Evolutionary conservation across 192 early-diverging fungal species (phyloP).

Genomic region (Blastocladiella britannica): DNA sequence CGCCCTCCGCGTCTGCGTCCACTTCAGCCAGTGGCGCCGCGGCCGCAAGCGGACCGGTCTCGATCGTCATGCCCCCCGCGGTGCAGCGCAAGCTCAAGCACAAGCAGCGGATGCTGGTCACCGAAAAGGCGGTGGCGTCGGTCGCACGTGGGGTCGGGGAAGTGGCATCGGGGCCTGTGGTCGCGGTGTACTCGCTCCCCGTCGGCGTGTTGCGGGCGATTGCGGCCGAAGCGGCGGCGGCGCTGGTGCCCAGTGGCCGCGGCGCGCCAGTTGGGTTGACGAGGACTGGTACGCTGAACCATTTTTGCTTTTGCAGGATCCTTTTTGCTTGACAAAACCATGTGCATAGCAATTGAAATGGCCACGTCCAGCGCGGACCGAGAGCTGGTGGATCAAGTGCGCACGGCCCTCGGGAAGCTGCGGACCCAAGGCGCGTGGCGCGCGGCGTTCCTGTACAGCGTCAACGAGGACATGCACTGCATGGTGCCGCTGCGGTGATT

Average conservation of each 20-base stretch:
- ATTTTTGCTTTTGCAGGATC: no score
- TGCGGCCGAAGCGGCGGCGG: background rate
- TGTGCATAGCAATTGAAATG: no score
- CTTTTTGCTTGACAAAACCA: no score
- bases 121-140: background rate
- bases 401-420: background rate
- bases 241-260: background rate
- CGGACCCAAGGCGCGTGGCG: background rate
- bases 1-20: no score
- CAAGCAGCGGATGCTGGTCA: background rate
- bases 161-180: background rate
- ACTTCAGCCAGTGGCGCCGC: no score
- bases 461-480: background rate
- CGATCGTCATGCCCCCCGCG: background rate
- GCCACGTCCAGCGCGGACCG: background rate
- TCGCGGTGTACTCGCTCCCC: background rate
- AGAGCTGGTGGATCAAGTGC: background rate
- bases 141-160: background rate
- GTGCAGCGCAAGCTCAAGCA: background rate
- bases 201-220: background rate
- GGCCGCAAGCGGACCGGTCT: background rate
- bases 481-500: background rate
- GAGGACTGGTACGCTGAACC: no score
- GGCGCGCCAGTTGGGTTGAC: no score
- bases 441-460: background rate